phyloP scores from a whole-genome alignment of 2,329 filamentous ascomycete genomes.

The Xylariaceae sp. region DNA sequence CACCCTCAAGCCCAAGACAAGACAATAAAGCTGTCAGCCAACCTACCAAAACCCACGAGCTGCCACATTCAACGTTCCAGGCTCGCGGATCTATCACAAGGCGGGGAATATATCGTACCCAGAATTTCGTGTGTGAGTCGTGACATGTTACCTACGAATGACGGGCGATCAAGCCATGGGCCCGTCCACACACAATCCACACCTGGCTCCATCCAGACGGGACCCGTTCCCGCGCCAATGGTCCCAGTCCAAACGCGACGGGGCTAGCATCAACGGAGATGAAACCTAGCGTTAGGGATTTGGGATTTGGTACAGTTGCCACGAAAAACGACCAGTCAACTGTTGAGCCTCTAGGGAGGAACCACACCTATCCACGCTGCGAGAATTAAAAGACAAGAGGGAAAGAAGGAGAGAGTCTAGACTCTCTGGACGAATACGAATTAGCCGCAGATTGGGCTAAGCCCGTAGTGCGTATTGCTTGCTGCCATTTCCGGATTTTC shows the following conservation, averaged over 20 bases:
- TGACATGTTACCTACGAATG: not conserved
- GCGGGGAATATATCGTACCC: not conserved
- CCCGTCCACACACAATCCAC: constrained; percentile 3
- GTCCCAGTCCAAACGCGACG: not conserved
- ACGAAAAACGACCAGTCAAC: constrained; percentile 8
- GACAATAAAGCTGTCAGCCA: not conserved
- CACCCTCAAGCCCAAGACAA: not conserved
- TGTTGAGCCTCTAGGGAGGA: not conserved
- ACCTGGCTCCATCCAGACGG: constrained; percentile 5
- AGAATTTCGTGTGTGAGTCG: not conserved
- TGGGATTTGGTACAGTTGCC: not conserved
- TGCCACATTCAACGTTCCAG: not conserved
- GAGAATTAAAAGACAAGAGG: not conserved
- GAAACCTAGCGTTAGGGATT: not conserved
- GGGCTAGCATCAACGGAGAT: not conserved
- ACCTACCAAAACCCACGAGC: not conserved
- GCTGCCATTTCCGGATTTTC: too few relatives aligned
- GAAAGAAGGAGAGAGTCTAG: not conserved
- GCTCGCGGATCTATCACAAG: not conserved
- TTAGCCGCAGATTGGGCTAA: not conserved
- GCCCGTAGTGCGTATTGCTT: too few relatives aligned
- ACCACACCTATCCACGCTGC: too few relatives aligned
- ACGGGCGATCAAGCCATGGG: constrained; percentile 7
- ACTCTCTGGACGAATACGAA: not conserved
- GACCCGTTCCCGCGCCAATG: constrained; percentile 8